Conservation (phyloP, 371 early-diverging fungal genomes). For the Apophysomyces ossiformis region DNA sequence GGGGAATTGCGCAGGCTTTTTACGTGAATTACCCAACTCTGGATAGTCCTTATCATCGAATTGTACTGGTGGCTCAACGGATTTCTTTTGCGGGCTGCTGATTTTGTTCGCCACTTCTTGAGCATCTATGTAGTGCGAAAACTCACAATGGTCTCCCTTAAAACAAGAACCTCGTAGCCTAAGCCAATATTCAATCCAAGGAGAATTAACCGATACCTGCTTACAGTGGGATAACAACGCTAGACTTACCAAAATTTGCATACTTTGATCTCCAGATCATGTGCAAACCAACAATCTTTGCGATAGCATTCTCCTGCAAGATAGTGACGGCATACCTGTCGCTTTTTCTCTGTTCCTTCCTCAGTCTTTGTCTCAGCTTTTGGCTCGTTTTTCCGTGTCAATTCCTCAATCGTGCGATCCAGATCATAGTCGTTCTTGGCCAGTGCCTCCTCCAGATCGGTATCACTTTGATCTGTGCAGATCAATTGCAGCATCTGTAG, state of each 20-base stretch:
- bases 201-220: not conserved
- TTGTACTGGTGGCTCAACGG: not conserved
- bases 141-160: constrained; percentile 74
- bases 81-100: constrained; percentile 14
- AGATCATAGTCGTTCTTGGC: constrained; percentile 55
- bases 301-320: constrained; percentile 77
- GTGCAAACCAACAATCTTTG: constrained; percentile 82
- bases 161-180: constrained; percentile 72
- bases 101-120: constrained; percentile 46
- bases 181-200: not conserved
- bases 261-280: constrained; percentile 71
- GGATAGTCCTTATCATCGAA: constrained; percentile 40
- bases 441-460: constrained; percentile 48
- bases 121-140: constrained; percentile 60
- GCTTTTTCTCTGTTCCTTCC: constrained; percentile 27
- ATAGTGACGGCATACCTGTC: constrained; percentile 77
- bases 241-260: constrained; percentile 75
- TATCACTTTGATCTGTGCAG: constrained; percentile 51
- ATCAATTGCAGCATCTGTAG: constrained; percentile 61
- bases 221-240: too few species aligned
- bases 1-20: not conserved
- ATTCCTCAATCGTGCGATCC: constrained; percentile 45
- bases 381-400: constrained; percentile 22
- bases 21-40: constrained; percentile 16
- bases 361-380: not conserved